A percentile compares a stretch with the other conserved stretches of the same genome.
phyloP scores from a whole-genome alignment of 75 land plant genomes.

The Gnetum montanum region DNA sequence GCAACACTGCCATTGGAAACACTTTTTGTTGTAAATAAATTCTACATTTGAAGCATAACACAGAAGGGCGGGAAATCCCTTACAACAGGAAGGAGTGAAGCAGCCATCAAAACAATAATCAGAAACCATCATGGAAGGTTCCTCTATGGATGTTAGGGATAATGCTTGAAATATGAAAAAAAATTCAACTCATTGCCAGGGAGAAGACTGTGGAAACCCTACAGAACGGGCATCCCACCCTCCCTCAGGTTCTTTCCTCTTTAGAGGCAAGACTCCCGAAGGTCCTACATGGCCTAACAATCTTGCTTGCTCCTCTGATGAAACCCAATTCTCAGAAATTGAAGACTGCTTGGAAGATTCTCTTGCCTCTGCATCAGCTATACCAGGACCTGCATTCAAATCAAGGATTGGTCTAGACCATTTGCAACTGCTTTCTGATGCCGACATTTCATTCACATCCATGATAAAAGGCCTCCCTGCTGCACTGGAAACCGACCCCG shows the following conservation, averaged over 20 bases:
- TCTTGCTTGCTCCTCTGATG: constrained; percentile 29
- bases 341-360: constrained; percentile 30
- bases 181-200: constrained; percentile 46
- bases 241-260: constrained; percentile 86
- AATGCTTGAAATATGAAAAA: neutral
- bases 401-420: constrained; percentile 70
- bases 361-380: constrained; percentile 41
- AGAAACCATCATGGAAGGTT: neutral
- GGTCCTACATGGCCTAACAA: constrained; percentile 10
- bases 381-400: constrained; percentile 81
- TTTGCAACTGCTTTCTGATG: constrained; percentile 18
- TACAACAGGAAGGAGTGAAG: constrained; percentile 1
- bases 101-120: neutral
- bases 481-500: constrained; percentile 25
- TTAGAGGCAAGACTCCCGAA: constrained; percentile 20
- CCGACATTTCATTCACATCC: constrained; percentile 30
- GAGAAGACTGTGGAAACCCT: constrained; percentile 29
- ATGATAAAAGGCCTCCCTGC: constrained; percentile 55
- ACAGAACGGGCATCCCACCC: constrained; percentile 53
- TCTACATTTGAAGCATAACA: neutral
- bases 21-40: neutral
- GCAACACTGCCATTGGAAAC: neutral
- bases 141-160: neutral
- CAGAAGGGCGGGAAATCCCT: neutral
- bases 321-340: constrained; percentile 28